phyloP scores from a whole-genome alignment of 164 flowering plant genomes.

The Chloranthus sessilifolius region DNA sequence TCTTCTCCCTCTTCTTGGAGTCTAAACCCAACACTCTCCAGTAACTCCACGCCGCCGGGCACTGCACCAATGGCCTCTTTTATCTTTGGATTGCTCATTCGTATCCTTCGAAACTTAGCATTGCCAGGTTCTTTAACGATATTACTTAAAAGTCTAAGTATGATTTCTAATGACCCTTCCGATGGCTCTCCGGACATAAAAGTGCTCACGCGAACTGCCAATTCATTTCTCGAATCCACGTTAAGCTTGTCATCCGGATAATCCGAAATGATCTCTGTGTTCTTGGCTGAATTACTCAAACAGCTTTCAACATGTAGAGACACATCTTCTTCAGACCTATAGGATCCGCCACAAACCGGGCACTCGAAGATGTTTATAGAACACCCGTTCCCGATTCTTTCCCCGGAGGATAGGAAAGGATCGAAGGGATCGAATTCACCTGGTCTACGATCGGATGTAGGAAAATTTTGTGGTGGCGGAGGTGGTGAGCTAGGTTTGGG shows the following conservation, averaged over 20 bases:
- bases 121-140: constrained; percentile 69
- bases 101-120: constrained; percentile 71
- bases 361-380: constrained; percentile 60
- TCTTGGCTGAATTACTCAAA: constrained; percentile 18
- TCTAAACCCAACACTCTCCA: constrained; percentile 75
- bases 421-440: constrained; percentile 73
- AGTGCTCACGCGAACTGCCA: constrained; percentile 38
- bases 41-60: constrained; percentile 72
- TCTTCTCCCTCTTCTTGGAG: constrained; percentile 71
- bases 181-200: constrained; percentile 65
- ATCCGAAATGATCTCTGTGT: constrained; percentile 6
- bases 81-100: constrained; percentile 88
- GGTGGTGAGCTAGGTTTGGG: not conserved
- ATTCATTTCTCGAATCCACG: constrained; percentile 18
- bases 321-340: constrained; percentile 64
- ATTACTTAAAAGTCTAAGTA: constrained; percentile 62
- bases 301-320: constrained; percentile 66
- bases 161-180: constrained; percentile 62
- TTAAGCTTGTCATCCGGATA: not conserved
- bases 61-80: constrained; percentile 70
- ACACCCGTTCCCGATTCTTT: constrained; percentile 48
- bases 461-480: not conserved
- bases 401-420: constrained; percentile 53
- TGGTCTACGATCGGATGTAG: constrained; percentile 10
- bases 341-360: constrained; percentile 60